Evolutionary conservation across 1,139 yeast species (phyloP).

Genomic region (Pneumocystis sp.): DNA sequence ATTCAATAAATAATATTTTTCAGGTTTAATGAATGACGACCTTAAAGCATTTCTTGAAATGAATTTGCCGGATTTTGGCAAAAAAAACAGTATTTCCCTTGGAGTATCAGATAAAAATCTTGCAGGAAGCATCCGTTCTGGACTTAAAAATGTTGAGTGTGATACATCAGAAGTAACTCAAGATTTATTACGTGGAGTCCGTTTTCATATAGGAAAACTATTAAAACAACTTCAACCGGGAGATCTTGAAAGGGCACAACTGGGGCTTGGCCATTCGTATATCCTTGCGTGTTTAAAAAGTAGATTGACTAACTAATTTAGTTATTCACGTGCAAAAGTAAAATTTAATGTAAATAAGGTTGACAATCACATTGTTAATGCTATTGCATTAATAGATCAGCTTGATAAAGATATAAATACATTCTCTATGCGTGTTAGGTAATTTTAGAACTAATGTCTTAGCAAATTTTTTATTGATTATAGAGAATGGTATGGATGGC

Average conservation of each 20-base stretch:
- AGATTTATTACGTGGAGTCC: constrained; percentile 87
- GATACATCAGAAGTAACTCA: constrained; percentile 83
- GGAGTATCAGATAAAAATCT: constrained; percentile 91
- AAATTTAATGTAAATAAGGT: constrained; percentile 96
- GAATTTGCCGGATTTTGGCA: constrained; percentile 75
- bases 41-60: constrained; percentile 77
- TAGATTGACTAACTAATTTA: not conserved
- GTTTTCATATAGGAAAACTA: constrained; percentile 78
- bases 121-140: constrained; percentile 92
- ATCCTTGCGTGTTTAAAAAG: not conserved
- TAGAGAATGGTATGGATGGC: constrained; percentile 99
- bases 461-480: constrained; percentile 20
- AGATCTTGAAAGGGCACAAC: constrained; percentile 93
- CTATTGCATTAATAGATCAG: constrained; percentile 90
- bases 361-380: constrained; percentile 97
- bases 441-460: not conserved
- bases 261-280: constrained; percentile 60
- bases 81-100: constrained; percentile 45
- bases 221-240: constrained; percentile 87
- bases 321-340: constrained; percentile 89
- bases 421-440: constrained; percentile 70
- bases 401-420: constrained; percentile 95
- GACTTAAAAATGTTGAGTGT: constrained; percentile 78
- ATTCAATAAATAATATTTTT: not conserved
- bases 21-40: constrained; percentile 63